These are phyloP conservation scores for Cladosporium halotolerans DNA, from an alignment of 2,329 filamentous ascomycete species.

Conservation along the genomic window DNA sequence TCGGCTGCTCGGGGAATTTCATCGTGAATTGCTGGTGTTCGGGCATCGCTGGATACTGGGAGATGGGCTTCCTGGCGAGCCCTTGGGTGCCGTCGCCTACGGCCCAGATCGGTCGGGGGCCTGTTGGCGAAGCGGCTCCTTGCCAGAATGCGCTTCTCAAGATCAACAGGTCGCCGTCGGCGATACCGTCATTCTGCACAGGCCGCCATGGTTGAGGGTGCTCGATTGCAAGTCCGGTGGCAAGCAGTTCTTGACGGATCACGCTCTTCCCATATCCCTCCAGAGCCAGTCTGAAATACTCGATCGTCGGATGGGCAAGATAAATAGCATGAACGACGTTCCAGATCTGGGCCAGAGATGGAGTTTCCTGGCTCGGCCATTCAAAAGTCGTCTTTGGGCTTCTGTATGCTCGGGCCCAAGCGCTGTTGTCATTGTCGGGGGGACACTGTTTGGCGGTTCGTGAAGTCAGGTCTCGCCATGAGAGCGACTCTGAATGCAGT, in stretches of 20 bases:
- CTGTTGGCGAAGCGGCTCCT: constrained; percentile 38
- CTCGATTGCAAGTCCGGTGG: constrained; percentile 38
- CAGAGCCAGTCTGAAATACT: constrained; percentile 40
- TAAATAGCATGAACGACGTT: constrained; percentile 42
- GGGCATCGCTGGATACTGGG: constrained; percentile 37
- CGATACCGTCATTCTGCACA: constrained; percentile 26
- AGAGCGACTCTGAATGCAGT: constrained; percentile 34
- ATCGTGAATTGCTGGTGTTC: constrained; percentile 43
- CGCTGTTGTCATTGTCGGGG: constrained; percentile 26
- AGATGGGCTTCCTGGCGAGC: constrained; percentile 17
- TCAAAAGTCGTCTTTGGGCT: constrained; percentile 37
- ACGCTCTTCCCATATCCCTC: constrained; percentile 32
- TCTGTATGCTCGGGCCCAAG: constrained; percentile 42
- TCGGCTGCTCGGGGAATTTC: constrained; percentile 40
- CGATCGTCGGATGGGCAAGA: constrained; percentile 37
- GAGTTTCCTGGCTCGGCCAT: constrained; percentile 34
- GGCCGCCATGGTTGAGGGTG: constrained; percentile 33
- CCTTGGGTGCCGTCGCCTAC: constrained; percentile 19
- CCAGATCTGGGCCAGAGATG: constrained; percentile 43
- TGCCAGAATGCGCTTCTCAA: constrained; percentile 46
- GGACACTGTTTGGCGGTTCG: constrained; percentile 21
- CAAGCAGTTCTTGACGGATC: constrained; percentile 36
- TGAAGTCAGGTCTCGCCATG: constrained; percentile 33
- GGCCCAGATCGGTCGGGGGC: constrained; percentile 34
- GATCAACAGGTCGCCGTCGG: constrained; percentile 41